Base-by-base conservation (phyloP, 2,329 filamentous ascomycete genomes). In the Penicillium sp. region DNA sequence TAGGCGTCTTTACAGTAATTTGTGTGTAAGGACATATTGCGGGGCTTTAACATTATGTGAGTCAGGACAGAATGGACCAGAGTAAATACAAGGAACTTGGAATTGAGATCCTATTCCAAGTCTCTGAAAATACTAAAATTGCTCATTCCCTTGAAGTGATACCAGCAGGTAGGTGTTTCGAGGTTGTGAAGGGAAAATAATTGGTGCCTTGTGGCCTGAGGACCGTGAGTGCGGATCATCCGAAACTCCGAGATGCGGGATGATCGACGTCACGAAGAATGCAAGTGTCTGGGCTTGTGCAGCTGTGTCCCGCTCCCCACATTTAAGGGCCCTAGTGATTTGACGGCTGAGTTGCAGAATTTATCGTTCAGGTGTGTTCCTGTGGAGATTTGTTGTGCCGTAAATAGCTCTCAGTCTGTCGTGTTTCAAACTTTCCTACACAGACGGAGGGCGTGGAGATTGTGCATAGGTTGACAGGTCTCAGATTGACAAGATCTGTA, bases 251-350 rank as follows among this genome's bases (percentile, higher is more conserved):
- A 60, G 25, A 62, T 60, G 63, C 60, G 60, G 63, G 62, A 62
- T 66, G 63, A 66, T 66, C 63, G 63, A 66, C 63, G 63, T 66
- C 63, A 65, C 61, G 26, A 43, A 45, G 45, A 54, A 59, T 48
- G 42, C 35, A 42, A 18, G 23, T 35, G 54, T 40, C 20, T 33
- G 25, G 35, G 25, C 52, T 51, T 48, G 25, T 45, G 27, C 35
- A 40, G 51, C 45, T 14, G 49, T 33, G 4, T 48, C 8, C 26
- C 23, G 6, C 51, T 56, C 57, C 45, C 57, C 55, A 60, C 55
- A 49, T 29, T 56, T 46, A 31, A 45, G 27, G 20, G 40, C 3
- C 37, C 22, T 25, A 29, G 44, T n/a, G 37, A 18, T 49, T 27
- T 23, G 15, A n/a, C 20, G 15, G 20, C 42, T 43, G 23, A 22